Conservation (phyloP, 169 alveolate species). For the Babesia bigemina region DNA sequence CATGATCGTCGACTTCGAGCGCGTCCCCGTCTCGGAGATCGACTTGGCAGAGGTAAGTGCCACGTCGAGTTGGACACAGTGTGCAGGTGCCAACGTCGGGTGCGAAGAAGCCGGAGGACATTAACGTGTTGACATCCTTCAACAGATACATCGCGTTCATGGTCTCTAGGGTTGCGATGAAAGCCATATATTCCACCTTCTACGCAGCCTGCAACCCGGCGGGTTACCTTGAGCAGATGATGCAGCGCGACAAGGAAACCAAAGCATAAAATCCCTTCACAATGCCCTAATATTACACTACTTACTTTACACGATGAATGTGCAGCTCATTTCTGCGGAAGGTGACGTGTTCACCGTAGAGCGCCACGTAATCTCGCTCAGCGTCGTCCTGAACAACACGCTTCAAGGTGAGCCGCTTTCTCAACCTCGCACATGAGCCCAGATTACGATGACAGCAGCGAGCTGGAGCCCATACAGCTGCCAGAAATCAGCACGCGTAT, state of each 20-base stretch:
- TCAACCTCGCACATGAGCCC: background rate
- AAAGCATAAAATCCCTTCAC: background rate
- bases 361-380: slow-evolving; percentile 84
- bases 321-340: slow-evolving; percentile 85
- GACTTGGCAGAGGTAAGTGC: slow-evolving; percentile 34
- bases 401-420: slow-evolving; percentile 80
- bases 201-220: slow-evolving; percentile 49
- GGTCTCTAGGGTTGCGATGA: slow-evolving; percentile 48
- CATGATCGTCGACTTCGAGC: slow-evolving; percentile 38
- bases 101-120: slow-evolving; percentile 5
- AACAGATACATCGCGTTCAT: slow-evolving; percentile 57
- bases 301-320: slow-evolving; percentile 59
- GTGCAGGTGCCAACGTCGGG: background rate
- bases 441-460: slow-evolving; percentile 50
- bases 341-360: slow-evolving; percentile 90
- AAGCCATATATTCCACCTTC: slow-evolving; percentile 39
- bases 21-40: background rate
- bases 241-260: slow-evolving; percentile 20
- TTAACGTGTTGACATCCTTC: slow-evolving; percentile 41
- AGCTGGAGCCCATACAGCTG: slow-evolving; percentile 88
- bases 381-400: slow-evolving; percentile 87
- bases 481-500: slow-evolving; percentile 88
- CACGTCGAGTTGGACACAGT: background rate
- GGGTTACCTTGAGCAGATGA: slow-evolving; percentile 32
- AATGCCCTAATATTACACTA: background rate